Percentiles rank a stretch among this genome's conserved stretches.
These are phyloP conservation scores for Penicillium canariense DNA, from an alignment of 495 filamentous ascomycete genomes.

Conservation along the genomic window DNA sequence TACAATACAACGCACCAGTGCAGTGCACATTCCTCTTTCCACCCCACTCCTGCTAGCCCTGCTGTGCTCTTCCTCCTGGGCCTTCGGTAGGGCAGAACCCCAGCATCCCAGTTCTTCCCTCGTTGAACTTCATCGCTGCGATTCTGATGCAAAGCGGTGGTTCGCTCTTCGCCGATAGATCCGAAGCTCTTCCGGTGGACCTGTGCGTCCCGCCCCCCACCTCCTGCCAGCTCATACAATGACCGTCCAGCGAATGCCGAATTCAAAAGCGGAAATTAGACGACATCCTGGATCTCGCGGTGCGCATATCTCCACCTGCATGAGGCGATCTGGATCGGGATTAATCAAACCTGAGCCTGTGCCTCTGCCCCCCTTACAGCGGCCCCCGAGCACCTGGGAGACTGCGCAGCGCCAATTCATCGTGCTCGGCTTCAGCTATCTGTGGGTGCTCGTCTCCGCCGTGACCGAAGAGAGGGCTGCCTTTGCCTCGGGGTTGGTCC, in stretches of 20 bases:
- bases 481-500: constrained; percentile 26
- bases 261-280: not conserved
- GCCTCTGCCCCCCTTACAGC: constrained; percentile 15
- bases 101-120: not conserved
- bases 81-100: no score
- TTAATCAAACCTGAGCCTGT: no score
- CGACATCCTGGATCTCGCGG: not conserved
- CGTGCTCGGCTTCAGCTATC: constrained; percentile 28
- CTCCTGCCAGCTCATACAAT: not conserved
- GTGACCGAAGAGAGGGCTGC: constrained; percentile 40
- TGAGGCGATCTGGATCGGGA: constrained; percentile 4
- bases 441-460: constrained; percentile 32
- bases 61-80: no score
- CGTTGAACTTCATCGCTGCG: no score
- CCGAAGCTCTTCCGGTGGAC: not conserved
- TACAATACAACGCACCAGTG: not conserved
- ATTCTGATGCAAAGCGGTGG: not conserved
- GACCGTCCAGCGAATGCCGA: constrained; percentile 4
- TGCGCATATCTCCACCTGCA: constrained; percentile 1
- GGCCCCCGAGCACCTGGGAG: constrained; percentile 52
- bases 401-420: constrained; percentile 47
- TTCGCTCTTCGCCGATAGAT: not conserved
- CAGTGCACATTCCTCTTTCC: constrained; percentile 3
- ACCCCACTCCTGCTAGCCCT: not conserved
- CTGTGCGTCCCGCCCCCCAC: not conserved